Evolutionary conservation across 106 monocot genomes (phyloP), one percentile per base, ranked within the genome.

Genomic region (Iris macrosiphon): DNA sequence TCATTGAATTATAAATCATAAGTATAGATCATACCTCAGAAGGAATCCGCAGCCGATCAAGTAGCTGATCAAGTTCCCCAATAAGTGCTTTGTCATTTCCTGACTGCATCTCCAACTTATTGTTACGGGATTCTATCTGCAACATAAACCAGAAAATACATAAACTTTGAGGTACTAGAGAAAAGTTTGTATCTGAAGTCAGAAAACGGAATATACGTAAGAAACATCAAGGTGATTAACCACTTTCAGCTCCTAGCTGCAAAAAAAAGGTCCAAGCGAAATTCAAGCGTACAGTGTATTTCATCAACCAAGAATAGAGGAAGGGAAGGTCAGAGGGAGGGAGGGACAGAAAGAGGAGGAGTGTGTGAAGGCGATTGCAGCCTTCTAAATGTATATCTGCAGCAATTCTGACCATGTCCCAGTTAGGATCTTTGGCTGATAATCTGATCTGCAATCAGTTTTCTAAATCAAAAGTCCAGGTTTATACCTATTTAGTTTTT

Each of bases 51-150:
- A 98, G 52, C 10, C 70, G 74, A 31, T 90, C 90, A 70, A 98
- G 86, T 44, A 98, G 67, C 66, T 80, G 87, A 54, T 98, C 96
- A 60, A 98, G 77, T 64, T 98, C 96, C 67, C 87, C 83, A 64
- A 90, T 71, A 31, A 98, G 83, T 48, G 63, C 72, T 60, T 79
- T 56, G 52, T 78, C 82, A 71, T 77, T 90, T 55, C 77, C 59
- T 71, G 86, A 98, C 44, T 90, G 96, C 86, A 87, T 80, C 72
- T 98, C 96, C 69, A 98, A 64, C 59, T 77, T 86, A 61, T 98
- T 90, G 52, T 98, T 98, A 30, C 90, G 85, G 25, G 83, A 90
- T 75, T 98, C 96, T 63, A 98, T 98, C 96, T 98, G 80, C 57
- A 81, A 74, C 7, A 44, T 34, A 62, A 42, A 61, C 12, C 24